These are phyloP conservation scores for Clonostachys byssicola DNA, from an alignment of 2,329 filamentous ascomycete species.

Conservation along the genomic window DNA sequence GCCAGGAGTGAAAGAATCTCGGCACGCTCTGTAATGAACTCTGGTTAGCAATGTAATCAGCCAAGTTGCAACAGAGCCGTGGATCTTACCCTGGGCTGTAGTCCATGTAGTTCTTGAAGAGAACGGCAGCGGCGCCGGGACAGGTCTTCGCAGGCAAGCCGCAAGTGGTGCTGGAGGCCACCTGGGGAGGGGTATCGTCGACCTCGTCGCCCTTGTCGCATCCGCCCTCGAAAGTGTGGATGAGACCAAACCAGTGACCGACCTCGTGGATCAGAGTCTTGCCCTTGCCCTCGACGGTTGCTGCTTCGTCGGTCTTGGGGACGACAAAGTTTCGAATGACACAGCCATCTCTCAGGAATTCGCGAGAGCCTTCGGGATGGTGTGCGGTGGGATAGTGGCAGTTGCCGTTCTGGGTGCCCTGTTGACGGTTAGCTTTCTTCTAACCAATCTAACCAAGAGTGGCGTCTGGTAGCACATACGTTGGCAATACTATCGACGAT, in stretches of 20 bases:
- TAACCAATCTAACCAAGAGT: too few relatives aligned
- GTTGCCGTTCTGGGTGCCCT: conserved; percentile 31
- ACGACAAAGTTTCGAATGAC: conserved; percentile 17
- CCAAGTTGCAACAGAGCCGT: neutral
- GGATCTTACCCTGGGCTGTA: conserved; percentile 34
- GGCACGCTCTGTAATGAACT: conserved; percentile 25
- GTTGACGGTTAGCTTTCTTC: too few relatives aligned
- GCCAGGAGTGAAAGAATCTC: conserved; percentile 36
- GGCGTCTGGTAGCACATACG: too few relatives aligned
- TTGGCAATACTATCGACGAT: conserved; percentile 23
- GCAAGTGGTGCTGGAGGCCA: conserved; percentile 23
- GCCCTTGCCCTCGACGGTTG: conserved; percentile 6
- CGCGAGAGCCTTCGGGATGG: conserved; percentile 16
- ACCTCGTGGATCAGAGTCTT: conserved; percentile 31
- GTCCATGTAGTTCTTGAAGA: conserved; percentile 33
- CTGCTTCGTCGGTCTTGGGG: too few relatives aligned
- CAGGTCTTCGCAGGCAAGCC: conserved; percentile 27
- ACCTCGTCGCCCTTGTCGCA: conserved; percentile 30
- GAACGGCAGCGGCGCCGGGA: conserved; percentile 19
- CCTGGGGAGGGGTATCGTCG: conserved; percentile 32
- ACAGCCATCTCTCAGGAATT: conserved; percentile 33
- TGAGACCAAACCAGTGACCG: conserved; percentile 43
- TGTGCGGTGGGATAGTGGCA: conserved; percentile 37
- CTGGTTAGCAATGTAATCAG: neutral
- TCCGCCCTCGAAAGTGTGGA: conserved; percentile 39